Conservation (phyloP, 1,139 yeast genomes). For the Kluyveromyces marxianus region DNA sequence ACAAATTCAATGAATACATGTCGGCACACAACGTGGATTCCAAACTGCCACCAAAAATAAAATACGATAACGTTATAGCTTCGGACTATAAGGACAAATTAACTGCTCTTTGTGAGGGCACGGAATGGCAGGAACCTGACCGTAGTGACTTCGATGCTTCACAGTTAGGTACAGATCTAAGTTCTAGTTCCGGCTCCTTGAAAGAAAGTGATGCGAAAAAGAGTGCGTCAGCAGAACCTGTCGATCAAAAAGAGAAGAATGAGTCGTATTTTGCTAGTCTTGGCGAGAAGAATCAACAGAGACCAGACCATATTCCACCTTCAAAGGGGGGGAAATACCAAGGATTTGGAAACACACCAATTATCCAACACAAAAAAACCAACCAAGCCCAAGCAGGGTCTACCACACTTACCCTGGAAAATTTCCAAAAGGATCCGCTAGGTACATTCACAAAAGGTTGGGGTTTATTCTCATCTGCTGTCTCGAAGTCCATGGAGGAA, state of each 20-base stretch:
- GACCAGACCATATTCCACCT: constrained; percentile 81
- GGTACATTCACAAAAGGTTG: constrained; percentile 89
- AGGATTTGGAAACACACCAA: constrained; percentile 83
- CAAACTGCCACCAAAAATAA: constrained; percentile 55
- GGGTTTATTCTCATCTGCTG: constrained; percentile 82
- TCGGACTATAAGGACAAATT: constrained; percentile 84
- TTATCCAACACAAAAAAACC: constrained; percentile 9
- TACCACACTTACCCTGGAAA: constrained; percentile 52
- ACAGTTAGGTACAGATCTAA: constrained; percentile 10
- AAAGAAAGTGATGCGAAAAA: background rate
- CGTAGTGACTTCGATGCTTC: constrained; percentile 39
- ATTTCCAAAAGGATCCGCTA: constrained; percentile 76
- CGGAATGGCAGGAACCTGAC: constrained; percentile 59
- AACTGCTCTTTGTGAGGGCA: constrained; percentile 68
- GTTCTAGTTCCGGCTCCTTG: constrained; percentile 6
- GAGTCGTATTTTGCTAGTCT: constrained; percentile 77
- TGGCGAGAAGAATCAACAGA: constrained; percentile 61
- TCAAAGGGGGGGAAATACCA: constrained; percentile 90
- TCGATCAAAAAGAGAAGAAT: constrained; percentile 50
- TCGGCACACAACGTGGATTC: constrained; percentile 66
- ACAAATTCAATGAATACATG: constrained; percentile 62
- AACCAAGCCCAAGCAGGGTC: constrained; percentile 31
- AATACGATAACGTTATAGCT: constrained; percentile 87
- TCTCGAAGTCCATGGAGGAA: constrained; percentile 74
- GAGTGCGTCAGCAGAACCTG: constrained; percentile 10